phyloP scores from a whole-genome alignment of 495 filamentous ascomycete species.

The Chlorociboria aeruginascens region DNA sequence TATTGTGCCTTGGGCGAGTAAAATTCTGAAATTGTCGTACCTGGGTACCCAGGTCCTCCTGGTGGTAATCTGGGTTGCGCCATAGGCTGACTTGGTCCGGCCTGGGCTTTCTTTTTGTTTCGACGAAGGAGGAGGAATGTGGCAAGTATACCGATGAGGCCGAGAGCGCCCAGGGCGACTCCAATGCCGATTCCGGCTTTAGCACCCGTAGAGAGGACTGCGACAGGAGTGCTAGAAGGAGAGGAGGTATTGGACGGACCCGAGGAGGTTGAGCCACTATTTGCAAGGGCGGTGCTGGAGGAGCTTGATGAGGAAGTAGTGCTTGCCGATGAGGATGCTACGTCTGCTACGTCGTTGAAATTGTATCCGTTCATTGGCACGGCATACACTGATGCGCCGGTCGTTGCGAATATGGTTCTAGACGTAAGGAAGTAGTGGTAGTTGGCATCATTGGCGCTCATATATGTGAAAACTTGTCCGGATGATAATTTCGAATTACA shows the following conservation, averaged over 20 bases:
- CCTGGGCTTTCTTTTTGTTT: conserved; percentile 9
- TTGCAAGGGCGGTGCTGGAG: conserved; percentile 1
- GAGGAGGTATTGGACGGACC: not conserved
- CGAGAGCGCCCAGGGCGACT: conserved; percentile 15
- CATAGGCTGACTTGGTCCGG: not conserved
- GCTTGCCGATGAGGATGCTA: too few relatives aligned
- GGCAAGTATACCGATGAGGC: conserved; percentile 14
- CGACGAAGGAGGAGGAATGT: conserved; percentile 16
- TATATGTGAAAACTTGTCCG: conserved; percentile 14
- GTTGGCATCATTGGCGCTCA: not conserved
- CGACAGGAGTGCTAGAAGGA: not conserved
- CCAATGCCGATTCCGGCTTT: conserved; percentile 20
- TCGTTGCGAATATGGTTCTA: conserved; percentile 3
- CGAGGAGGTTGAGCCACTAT: conserved; percentile 4
- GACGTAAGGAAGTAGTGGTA: conserved; percentile 6
- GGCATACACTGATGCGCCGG: conserved; percentile 8
- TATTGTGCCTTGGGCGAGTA: too few relatives aligned
- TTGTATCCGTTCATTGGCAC: conserved; percentile 19
- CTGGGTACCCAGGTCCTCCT: too few relatives aligned
- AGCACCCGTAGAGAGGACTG: conserved; percentile 11
- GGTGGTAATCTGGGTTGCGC: too few relatives aligned
- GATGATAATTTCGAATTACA: conserved; percentile 17
- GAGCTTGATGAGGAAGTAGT: not conserved
- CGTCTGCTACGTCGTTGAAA: not conserved
- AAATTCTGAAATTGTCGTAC: too few relatives aligned